These are phyloP conservation scores for Aspergillus sp. DNA, from an alignment of 2,329 filamentous ascomycete species.

Conservation along the genomic window DNA sequence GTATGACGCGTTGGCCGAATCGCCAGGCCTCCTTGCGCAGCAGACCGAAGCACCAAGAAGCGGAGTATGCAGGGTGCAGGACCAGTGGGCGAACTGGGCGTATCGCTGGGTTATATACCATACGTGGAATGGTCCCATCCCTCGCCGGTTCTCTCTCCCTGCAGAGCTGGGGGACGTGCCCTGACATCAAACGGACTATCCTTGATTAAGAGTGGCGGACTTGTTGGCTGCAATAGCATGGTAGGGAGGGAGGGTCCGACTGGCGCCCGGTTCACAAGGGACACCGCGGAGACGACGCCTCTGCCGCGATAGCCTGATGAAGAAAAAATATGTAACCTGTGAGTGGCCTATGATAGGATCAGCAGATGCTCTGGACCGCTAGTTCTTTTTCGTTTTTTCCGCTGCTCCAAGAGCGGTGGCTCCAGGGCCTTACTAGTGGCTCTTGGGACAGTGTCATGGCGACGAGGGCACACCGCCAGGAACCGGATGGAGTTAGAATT, in stretches of 20 bases:
- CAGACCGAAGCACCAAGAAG: conserved; percentile 15
- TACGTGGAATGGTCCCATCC: conserved; percentile 14
- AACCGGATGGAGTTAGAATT: background rate
- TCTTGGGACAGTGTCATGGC: conserved; percentile 3
- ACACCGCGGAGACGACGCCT: background rate
- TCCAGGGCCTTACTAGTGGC: conserved; percentile 7
- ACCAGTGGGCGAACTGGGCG: conserved; percentile 7
- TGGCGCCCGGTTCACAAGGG: conserved; percentile 1
- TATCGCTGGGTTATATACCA: conserved; percentile 11
- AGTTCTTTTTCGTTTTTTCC: conserved; percentile 1
- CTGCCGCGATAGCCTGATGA: conserved; percentile 7
- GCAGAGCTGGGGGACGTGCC: conserved; percentile 4
- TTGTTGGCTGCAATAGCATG: background rate
- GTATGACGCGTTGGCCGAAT: conserved; percentile 25
- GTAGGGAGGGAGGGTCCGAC: background rate
- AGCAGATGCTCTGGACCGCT: conserved; percentile 12
- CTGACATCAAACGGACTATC: conserved; percentile 1
- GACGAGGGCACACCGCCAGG: conserved; percentile 8
- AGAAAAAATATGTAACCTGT: conserved; percentile 10
- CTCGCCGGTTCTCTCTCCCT: conserved; percentile 2
- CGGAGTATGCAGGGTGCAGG: conserved; percentile 20
- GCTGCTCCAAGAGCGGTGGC: conserved; percentile 14
- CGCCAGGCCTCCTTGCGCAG: conserved; percentile 14
- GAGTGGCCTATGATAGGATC: conserved; percentile 15
- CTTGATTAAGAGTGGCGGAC: background rate